Evolutionary conservation across 2,329 filamentous ascomycete species (phyloP), one percentile per base, ranked within the genome.

Genomic region (Trichophaea hybrida): DNA sequence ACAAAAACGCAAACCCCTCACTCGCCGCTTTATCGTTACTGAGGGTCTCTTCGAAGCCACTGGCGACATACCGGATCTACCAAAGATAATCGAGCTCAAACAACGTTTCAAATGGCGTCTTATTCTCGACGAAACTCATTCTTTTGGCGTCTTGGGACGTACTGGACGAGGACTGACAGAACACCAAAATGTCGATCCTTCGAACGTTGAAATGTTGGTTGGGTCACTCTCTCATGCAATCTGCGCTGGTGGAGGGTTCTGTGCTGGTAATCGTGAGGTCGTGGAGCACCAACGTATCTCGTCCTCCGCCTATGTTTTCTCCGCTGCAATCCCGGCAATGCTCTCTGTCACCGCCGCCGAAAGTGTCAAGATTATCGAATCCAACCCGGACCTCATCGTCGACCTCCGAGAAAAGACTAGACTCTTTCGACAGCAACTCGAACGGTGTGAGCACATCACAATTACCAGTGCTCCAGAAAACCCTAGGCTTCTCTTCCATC

Each of bases 81-180:
- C 90, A 1, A 90, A 84, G 70, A 80, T 98, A 68, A 86, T 89
- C 64, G 91, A 95, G 71, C 78, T 98, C 67, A 96, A 96, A 74
- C 83, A 90, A 67, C 87, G 86, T 72, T 96, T 97, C 80, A 98
- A 96, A 75, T 98, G 97, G 76, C 88, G 93, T 68, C 81, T 98
- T 59, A 94, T 97, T 66, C 82, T 98, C 40, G 93, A 98, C 72
- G 93, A 98, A 76, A 95, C 90, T 1, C 94, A 88, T 85, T 96
- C 90, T 0, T 98, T 97, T 71, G 94, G 91, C 61, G 86, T 97
- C 15, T 80, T 98, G 4, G 93, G 93, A 52, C 81, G 89, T 63
- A 95, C 88, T 32, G 94, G 93, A 17, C 84, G 89, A 56, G 93
- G 93, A 61, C 78, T 97, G 43, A 97, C 93, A 0, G 94, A 98